These are phyloP conservation scores for Sonneratia alba DNA, from an alignment of 345 rosid species.

Conservation along the genomic window DNA sequence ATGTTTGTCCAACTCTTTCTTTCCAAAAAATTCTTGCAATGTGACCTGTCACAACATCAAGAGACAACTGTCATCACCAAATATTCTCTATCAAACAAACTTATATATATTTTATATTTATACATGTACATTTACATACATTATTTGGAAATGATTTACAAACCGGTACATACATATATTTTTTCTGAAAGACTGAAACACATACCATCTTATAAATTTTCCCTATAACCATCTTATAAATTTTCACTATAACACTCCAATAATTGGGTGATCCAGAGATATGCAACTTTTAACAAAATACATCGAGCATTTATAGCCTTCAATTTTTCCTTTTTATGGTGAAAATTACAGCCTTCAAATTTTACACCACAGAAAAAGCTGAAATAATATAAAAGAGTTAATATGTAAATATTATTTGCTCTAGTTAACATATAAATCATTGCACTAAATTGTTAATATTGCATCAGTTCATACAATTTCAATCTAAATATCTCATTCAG, in stretches of 20 bases:
- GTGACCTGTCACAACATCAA: conserved; percentile 46
- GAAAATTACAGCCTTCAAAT: not conserved
- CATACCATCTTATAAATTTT: not conserved
- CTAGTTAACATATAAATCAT: not conserved
- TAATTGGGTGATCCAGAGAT: not conserved
- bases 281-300: too few relatives aligned
- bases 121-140: not conserved
- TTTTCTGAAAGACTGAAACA: not conserved
- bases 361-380: not conserved
- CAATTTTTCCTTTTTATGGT: too few relatives aligned
- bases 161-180: not conserved
- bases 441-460: not conserved
- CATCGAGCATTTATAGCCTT: not conserved
- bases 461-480: not conserved
- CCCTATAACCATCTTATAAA: not conserved
- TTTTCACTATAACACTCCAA: not conserved
- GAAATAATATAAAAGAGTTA: not conserved
- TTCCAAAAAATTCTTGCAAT: conserved; percentile 88
- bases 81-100: conserved; percentile 2
- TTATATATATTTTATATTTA: too few relatives aligned
- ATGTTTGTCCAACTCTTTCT: conserved; percentile 87
- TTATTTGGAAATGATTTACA: not conserved
- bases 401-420: not conserved
- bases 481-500: not conserved
- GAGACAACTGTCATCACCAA: not conserved